Conservation (phyloP, 768 basidiomycete genomes). For the Tulasnella sp. region DNA sequence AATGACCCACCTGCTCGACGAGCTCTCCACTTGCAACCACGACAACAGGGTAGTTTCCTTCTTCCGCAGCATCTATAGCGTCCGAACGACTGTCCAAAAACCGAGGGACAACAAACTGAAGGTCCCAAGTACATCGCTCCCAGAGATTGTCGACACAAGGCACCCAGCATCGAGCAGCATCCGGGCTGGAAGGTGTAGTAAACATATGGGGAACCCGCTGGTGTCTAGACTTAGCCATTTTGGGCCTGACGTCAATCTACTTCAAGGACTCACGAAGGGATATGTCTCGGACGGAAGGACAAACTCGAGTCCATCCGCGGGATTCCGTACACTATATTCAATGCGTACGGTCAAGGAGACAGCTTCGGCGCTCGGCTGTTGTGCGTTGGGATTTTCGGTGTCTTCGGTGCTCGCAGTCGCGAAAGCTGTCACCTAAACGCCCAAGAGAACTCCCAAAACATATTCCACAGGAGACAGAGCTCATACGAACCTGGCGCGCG, state of each 20-base stretch:
- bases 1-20: slow-evolving; percentile 62
- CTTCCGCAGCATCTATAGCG: slow-evolving; percentile 30
- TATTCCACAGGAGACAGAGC: slow-evolving; percentile 8
- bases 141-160: slow-evolving; percentile 90
- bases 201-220: slow-evolving; percentile 90
- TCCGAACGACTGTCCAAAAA: slow-evolving; percentile 45
- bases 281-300: slow-evolving; percentile 68
- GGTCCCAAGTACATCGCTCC: slow-evolving; percentile 98
- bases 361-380: slow-evolving; percentile 23
- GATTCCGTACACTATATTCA: slow-evolving; percentile 68
- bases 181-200: slow-evolving; percentile 74
- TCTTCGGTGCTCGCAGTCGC: not conserved
- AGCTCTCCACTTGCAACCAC: slow-evolving; percentile 93
- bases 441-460: not conserved
- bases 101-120: slow-evolving; percentile 87
- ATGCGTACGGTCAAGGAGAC: slow-evolving; percentile 47
- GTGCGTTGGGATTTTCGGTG: slow-evolving; percentile 46
- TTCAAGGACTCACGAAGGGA: slow-evolving; percentile 53
- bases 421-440: not conserved
- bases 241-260: not conserved
- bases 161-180: slow-evolving; percentile 96
- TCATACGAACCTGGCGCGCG: slow-evolving; percentile 45
- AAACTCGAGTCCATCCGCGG: slow-evolving; percentile 76
- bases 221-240: not conserved
- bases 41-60: slow-evolving; percentile 59